These are phyloP conservation scores for Domatiomyces globalis DNA, from an alignment of 2,329 filamentous ascomycete species.

Conservation along the genomic window DNA sequence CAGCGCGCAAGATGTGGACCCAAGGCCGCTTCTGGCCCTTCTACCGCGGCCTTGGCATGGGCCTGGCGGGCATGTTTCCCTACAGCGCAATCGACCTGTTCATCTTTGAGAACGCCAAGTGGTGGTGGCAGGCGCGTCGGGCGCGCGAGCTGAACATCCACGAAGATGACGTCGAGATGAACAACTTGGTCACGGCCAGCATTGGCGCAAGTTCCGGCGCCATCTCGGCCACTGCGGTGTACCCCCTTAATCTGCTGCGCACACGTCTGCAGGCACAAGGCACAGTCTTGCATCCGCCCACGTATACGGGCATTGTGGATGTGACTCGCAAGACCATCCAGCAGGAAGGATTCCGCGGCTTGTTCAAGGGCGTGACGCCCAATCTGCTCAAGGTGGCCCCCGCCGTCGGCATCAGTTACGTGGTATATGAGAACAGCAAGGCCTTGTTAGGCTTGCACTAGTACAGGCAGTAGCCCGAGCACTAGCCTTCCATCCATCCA, in stretches of 20 bases:
- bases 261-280: slow-evolving; percentile 90
- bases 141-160: slow-evolving; percentile 55
- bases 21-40: slow-evolving; percentile 61
- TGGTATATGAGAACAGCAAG: slow-evolving; percentile 87
- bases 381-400: slow-evolving; percentile 94
- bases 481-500: too few species aligned
- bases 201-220: slow-evolving; percentile 88
- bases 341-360: slow-evolving; percentile 67
- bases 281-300: slow-evolving; percentile 76
- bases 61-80: slow-evolving; percentile 89
- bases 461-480: too few species aligned
- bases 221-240: slow-evolving; percentile 83
- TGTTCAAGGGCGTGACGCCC: slow-evolving; percentile 90
- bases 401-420: slow-evolving; percentile 86
- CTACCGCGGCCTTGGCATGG: slow-evolving; percentile 88
- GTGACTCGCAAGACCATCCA: slow-evolving; percentile 70
- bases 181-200: slow-evolving; percentile 69
- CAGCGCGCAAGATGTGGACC: slow-evolving; percentile 72
- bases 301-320: slow-evolving; percentile 82
- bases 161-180: slow-evolving; percentile 68
- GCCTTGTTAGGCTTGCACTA: slow-evolving; percentile 42
- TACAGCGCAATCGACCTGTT: slow-evolving; percentile 95
- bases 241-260: slow-evolving; percentile 83
- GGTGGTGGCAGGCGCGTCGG: slow-evolving; percentile 53
- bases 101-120: slow-evolving; percentile 87